Base-by-base conservation (phyloP, 2,329 filamentous ascomycete species). In the Cladosporium phlei region DNA sequence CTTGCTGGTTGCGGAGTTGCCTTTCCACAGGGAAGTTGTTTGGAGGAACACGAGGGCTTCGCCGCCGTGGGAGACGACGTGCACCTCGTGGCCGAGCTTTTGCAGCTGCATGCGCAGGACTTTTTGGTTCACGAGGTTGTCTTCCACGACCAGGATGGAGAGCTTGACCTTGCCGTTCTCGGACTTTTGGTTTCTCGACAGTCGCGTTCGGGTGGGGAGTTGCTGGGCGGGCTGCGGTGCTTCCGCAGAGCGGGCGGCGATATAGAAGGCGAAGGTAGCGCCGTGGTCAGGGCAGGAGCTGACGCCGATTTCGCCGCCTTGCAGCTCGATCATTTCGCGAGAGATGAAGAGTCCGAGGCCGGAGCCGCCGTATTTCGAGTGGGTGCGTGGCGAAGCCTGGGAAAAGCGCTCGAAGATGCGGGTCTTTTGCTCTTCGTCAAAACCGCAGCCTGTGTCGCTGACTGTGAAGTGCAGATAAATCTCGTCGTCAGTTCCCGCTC, bases 321-420 rank as follows among this genome's bases (percentile, higher is more conserved):
- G 82, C 30, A 86, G 70, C 57, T 86, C 82, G 2, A 80, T 81
- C 11, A 88, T 70, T 29, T 81, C 74, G 16, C 80, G 74, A 33
- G 77, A 82, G 48, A 87, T 86, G 59, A 85, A 86, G 0, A 87
- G 69, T 0, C 84, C 84, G 1, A 88, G 70, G 0, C 84, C 84
- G 0, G 79, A 83, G 0, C 84, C 84, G 11, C 83, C 84, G 54
- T 87, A 86, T 49, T 83, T 76, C 19, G 83, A 75, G 51, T 85
- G 82, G 0, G 82, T 86, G 47, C 75, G 77, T 5, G 80, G 77
- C 11, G 75, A 82, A 0, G 80, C 81, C 63, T 87, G 84, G 6
- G 79, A 77, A 59, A 88, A 88, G 17, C 82, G 75, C 51, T 83
- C 75, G 60, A 88, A 88, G 0, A 88, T 70, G 25, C 75, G 55